Base-by-base conservation (phyloP, 345 rosid genomes). In the Tarenaya hassleriana region DNA sequence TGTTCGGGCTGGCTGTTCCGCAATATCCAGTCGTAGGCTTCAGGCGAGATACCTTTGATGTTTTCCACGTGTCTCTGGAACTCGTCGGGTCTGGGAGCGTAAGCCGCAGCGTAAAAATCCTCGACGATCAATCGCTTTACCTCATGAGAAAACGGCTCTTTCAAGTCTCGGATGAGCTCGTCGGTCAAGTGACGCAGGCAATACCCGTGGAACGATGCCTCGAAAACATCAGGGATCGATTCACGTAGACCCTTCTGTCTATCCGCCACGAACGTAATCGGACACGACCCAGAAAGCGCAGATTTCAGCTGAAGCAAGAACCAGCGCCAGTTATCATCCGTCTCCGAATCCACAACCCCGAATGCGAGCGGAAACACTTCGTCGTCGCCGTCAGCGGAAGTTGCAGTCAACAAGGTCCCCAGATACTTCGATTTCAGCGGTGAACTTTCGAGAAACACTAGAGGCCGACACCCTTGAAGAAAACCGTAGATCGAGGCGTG, bases 81-180 rank as follows among this genome's bases (percentile, higher is more conserved):
- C 14, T 59, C 61, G 34, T 84, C 95, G 4, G 79, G 75, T 46
- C 64, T 81, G 1, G 82, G 69, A 0, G 88, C 94, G 31, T 64
- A 77, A 17, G 96, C 95, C 13, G 95, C 96, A 16, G 78, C 51
- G 66, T 79, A 77, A 8, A 91, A 75, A 56, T 91, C 95, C 31
- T 91, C 89, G 35, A 91, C 66, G 57, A 91, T 73, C 19, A 91
- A 69, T 31, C 87, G 75, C 71, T 80, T 91, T 60, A 84, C 85
- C 67, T 87, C 95, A 35, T 78, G 98, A 24, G 98, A 87, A 73
- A 91, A 80, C 41, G 81, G 89, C 50, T 89, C 95, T 77, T 84
- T 87, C 81, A 87, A 67, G 63, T 87, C 89, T 56, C 65, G 72
- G 50, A 78, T 64, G 58, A 91, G 92, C 60, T 82, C 82, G n/a